Evolutionary conservation across 2,329 filamentous ascomycete species (phyloP).

Genomic region (Rutstroemia sp.): DNA sequence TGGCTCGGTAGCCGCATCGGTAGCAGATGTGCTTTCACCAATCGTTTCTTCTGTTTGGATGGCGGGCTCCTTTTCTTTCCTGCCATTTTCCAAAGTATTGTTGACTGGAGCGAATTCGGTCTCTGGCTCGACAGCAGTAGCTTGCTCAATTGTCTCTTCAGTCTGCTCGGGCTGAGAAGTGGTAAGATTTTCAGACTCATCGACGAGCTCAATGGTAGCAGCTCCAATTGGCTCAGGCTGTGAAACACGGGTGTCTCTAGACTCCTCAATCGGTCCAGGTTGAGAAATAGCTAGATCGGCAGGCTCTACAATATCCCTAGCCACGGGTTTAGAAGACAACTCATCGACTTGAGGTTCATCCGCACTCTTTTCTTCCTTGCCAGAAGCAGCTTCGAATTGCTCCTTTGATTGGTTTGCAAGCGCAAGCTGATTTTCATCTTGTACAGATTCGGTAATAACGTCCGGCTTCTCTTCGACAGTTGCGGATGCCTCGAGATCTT

Average conservation of each 20-base stretch:
- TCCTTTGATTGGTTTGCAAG: conserved; percentile 25
- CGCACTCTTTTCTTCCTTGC: conserved; percentile 34
- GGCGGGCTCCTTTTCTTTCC: not conserved
- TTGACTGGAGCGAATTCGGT: not conserved
- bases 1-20: not conserved
- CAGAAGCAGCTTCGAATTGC: conserved; percentile 25
- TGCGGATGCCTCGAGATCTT: conserved; percentile 1
- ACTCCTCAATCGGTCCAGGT: not conserved
- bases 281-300: not conserved
- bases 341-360: conserved; percentile 11
- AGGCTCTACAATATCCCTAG: conserved; percentile 13
- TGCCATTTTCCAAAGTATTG: not conserved
- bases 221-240: not conserved
- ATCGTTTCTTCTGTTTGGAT: not conserved
- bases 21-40: not conserved
- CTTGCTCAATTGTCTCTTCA: not conserved
- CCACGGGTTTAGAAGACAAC: conserved; percentile 4
- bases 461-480: conserved; percentile 2
- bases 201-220: not conserved
- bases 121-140: not conserved
- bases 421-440: conserved; percentile 24
- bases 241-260: not conserved
- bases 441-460: conserved; percentile 17
- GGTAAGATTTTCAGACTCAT: not conserved
- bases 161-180: not conserved